Conservation (phyloP, 2,329 filamentous ascomycete genomes). For the Clonostachys chloroleuca region DNA sequence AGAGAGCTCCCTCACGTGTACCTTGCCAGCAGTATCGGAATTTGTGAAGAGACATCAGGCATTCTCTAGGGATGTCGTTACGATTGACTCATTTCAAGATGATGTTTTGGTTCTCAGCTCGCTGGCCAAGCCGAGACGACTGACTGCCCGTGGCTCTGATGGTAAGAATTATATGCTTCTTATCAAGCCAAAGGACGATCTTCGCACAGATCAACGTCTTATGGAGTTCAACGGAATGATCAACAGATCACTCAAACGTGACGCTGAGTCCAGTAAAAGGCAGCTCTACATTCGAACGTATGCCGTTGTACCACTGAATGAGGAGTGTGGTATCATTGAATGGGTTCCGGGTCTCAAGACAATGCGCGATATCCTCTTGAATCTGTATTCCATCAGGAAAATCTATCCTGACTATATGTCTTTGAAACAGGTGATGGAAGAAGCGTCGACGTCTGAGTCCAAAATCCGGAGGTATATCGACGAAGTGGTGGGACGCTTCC, state of each 20-base stretch:
- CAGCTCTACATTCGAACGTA: constrained; percentile 97
- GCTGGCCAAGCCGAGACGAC: constrained; percentile 84
- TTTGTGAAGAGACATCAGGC: constrained; percentile 74
- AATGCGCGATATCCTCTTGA: constrained; percentile 83
- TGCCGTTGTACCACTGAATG: constrained; percentile 91
- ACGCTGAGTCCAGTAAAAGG: constrained; percentile 84
- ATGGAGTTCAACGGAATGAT: constrained; percentile 99
- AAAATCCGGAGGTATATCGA: constrained; percentile 72
- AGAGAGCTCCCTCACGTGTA: constrained; percentile 78
- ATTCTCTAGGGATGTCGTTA: constrained; percentile 82
- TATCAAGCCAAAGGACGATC: constrained; percentile 96
- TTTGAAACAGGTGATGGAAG: constrained; percentile 61
- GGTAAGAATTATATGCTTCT: constrained; percentile 84
- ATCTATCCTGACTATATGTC: constrained; percentile 66
- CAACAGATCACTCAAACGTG: constrained; percentile 87
- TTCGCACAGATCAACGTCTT: constrained; percentile 93
- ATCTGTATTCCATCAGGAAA: constrained; percentile 71
- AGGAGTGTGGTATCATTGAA: constrained; percentile 96
- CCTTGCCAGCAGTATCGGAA: constrained; percentile 70
- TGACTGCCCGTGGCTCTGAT: constrained; percentile 85
- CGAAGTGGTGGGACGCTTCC: constrained; percentile 61
- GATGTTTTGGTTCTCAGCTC: constrained; percentile 89
- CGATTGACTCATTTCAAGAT: constrained; percentile 75
- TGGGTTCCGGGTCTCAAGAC: constrained; percentile 98
- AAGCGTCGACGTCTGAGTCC: constrained; percentile 46